Evolutionary conservation across 108 stramenopile species (phyloP), one percentile per base, ranked within the genome.

Genomic region (Skeletonema marinoi): DNA sequence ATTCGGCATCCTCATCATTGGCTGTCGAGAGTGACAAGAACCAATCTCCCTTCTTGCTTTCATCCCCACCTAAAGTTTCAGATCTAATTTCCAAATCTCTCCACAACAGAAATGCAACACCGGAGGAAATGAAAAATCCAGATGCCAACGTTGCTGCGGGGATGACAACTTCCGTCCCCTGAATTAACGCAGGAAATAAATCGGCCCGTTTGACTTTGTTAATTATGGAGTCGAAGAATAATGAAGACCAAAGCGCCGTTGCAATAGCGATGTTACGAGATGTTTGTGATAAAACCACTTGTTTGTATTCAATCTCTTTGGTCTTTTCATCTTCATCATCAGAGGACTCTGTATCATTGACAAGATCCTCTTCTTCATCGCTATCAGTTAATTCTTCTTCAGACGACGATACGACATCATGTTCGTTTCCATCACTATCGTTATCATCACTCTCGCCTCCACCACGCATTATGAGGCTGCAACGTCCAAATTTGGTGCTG

Each of bases 201-300:
- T 78, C 58, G 36, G 2, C 6, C 2, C 78, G 70, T 54, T 78
- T 78, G 12, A 65, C 65, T 25, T 78, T 78, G 41, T 78, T 78
- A 17, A 78, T 50, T 13, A 78, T 39, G 2, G 71, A 38, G 42
- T 78, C 78, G 48, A 78, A 78, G 66, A 78, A 71, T 31, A 78
- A 65, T 16, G 78, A 78, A 4, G 78, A 65, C 78, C 78, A 78
- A 5, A 78, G 50, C 8, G 71, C 78, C 19, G 78, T 72, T 12
- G 66, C n/a, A n/a, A n/a, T n/a, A n/a, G n/a, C 70, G 46, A 78
- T 78, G n/a, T 78, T 78, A 12, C 78, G 25, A 30, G 78, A 71
- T 67, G n/a, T n/a, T n/a, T 72, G 70, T 33, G 41, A 66, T 9
- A 70, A 50, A n/a, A 7, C 25, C 32, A 31, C 17, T 70, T 58